Evolutionary conservation across 2,329 filamentous ascomycete genomes (phyloP), one percentile per base, ranked within the genome.

Genomic region (Epichloe uncinata): DNA sequence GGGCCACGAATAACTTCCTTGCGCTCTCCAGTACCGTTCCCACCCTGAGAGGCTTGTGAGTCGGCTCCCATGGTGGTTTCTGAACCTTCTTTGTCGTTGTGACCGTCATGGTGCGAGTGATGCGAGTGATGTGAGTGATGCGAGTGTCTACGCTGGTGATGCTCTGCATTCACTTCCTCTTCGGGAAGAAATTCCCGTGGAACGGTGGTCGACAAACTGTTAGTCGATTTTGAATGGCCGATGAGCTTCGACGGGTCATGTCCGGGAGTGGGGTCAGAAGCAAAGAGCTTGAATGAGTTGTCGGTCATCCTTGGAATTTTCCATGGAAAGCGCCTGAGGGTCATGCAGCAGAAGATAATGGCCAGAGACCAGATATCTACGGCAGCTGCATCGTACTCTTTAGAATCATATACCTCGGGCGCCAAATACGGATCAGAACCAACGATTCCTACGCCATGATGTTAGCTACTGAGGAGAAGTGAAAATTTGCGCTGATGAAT

Each of bases 331-430:
- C 93, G 76, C 20, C 93, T 79, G 42, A 98, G 73, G 5, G 88
- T 93, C 93, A 98, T 98, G 73, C 93, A 98, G 68, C 93, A 97
- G 69, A 91, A 98, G 50, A 98, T 97, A 58, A 98, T 98, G 16
- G 91, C 93, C 52, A 98, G 74, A 12, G 93, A 98, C 93, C 93
- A 98, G 52, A 98, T 89, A 68, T 98, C 93, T 1, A 91, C 87
- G 6, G 89, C 87, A 54, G 90, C 85, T 1, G 93, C 89, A 61
- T 98, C 90, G 64, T 98, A 98, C 62, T 89, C 90, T 56, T 85
- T 82, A 54, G 90, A 81, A 56, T 96, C 90, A 61, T 97, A 97
- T 1, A 98, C 93, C 67, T 98, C 93, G 0, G 93, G 93, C 0
- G 93, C 93, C 42, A 98, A 78, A 64, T 98, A 98, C 3, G 93